Evolutionary conservation across 345 rosid genomes (phyloP).

Genomic region (Reutealis trisperma): DNA sequence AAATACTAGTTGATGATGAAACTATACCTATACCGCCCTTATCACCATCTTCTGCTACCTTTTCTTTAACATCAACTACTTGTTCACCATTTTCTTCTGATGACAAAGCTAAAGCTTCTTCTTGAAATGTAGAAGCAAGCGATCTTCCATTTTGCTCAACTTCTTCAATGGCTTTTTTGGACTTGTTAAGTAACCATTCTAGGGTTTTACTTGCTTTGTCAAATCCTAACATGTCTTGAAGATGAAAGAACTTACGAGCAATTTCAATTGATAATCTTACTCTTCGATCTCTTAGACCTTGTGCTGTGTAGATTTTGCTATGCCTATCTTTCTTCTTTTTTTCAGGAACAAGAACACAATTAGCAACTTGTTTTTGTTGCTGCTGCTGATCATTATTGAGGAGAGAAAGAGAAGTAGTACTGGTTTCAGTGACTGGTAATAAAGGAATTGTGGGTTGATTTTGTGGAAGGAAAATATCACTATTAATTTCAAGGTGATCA

Average conservation of each 20-base stretch:
- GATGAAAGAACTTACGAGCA: constrained; percentile 77
- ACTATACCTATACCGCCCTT: not conserved
- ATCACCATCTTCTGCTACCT: constrained; percentile 1
- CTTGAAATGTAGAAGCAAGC: no score
- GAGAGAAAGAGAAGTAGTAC: no score
- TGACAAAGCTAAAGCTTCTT: not conserved
- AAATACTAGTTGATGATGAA: not conserved
- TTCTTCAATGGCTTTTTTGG: constrained; percentile 58
- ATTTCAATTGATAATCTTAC: constrained; percentile 76
- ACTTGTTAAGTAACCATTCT: constrained; percentile 71
- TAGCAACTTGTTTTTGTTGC: not conserved
- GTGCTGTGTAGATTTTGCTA: constrained; percentile 76
- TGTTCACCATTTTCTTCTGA: not conserved
- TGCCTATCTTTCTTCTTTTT: constrained; percentile 66
- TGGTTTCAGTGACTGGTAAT: not conserved
- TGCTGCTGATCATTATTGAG: no score
- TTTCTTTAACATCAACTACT: not conserved
- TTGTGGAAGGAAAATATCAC: constrained; percentile 13
- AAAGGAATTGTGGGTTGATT: constrained; percentile 16
- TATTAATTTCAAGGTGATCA: constrained; percentile 10
- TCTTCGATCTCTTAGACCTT: constrained; percentile 79
- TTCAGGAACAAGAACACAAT: constrained; percentile 3
- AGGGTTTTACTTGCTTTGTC: constrained; percentile 84
- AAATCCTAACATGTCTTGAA: constrained; percentile 82
- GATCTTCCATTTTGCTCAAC: constrained; percentile 22